A percentile compares a stretch with the other conserved stretches of the same genome.
phyloP scores from a whole-genome alignment of 176 grass and related monocot genomes.

The Zoysia pacifica region DNA sequence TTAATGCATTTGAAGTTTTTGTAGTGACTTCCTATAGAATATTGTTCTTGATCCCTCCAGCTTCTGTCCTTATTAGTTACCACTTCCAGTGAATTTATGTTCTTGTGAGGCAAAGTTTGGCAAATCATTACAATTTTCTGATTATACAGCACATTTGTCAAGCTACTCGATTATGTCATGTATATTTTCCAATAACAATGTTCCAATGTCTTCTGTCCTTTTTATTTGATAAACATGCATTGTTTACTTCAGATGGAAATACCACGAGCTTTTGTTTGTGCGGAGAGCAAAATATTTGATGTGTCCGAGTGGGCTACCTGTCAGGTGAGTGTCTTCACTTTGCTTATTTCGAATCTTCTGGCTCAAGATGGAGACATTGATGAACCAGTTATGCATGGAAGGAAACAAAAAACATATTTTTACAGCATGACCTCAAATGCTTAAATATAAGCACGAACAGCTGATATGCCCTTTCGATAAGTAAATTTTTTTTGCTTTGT shows the following conservation, averaged over 20 bases:
- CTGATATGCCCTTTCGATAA: background rate
- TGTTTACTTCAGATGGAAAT: constrained; percentile 81
- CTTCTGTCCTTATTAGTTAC: constrained; percentile 15
- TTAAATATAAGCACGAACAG: background rate
- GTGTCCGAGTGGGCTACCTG: constrained; percentile 99
- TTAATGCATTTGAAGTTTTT: constrained; percentile 8
- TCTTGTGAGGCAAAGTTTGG: background rate
- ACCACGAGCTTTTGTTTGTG: constrained; percentile 97
- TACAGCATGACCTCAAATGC: background rate
- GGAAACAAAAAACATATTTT: background rate
- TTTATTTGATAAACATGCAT: constrained; percentile 34
- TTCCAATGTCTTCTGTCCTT: constrained; percentile 22
- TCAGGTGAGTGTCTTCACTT: constrained; percentile 55
- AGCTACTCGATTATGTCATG: constrained; percentile 23
- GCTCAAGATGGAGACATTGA: background rate
- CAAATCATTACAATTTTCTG: constrained; percentile 21
- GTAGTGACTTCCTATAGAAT: constrained; percentile 18
- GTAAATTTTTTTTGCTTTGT: background rate
- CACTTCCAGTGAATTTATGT: constrained; percentile 6
- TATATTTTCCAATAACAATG: constrained; percentile 19
- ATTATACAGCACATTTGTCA: constrained; percentile 9
- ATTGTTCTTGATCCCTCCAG: constrained; percentile 6
- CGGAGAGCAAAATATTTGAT: constrained; percentile 99
- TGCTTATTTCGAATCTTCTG: background rate
- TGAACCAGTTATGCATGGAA: background rate